Evolutionary conservation across 768 basidiomycete species (phyloP), one percentile per base, ranked within the genome.

Genomic region (Lactarius psammicola): DNA sequence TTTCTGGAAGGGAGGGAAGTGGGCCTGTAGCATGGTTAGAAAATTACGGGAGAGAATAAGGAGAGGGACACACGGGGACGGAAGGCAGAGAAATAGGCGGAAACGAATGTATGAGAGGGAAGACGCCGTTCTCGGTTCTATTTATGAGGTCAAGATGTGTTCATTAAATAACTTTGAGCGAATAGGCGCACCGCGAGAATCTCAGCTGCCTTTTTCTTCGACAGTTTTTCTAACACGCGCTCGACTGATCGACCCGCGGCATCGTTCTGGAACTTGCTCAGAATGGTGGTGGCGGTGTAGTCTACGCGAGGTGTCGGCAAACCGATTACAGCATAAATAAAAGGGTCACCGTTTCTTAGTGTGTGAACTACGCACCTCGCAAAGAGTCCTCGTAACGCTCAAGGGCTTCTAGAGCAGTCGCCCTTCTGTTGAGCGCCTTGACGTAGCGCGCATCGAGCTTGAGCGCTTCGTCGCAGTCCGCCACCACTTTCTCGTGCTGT

Each of bases 81-180:
- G 89, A 98, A 98, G 10, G 97, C 97, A 65, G 94, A 89, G 74
- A 98, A 94, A 80, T 98, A 99, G 0, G 96, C 92, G 15, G 90
- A 88, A 70, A 97, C 89, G 77, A 99, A 97, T 0, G 93, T 94
- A 69, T 85, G 84, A 17, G 94, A 94, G 7, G 96, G 96, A 31
- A 98, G 80, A 63, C 88, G 85, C 1, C 88, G 88, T 77, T 91
- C 89, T 40, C 95, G 89, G 4, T 80, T 81, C 87, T 88, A 68
- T 65, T 42, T 23, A 55, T 33, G 23, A 36, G 49, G 61, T 69
- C 56, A 70, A 49, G 34, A 23, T 17, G 55, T 9, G 56, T 26
- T 38, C 31, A 9, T 11, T n/a, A 38, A 51, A 28, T 34, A 6
- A 18, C 2, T 38, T 33, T 46, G 31, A 31, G 33, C 30, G 10